Percentiles rank a stretch among this genome's conserved stretches.
Evolutionary conservation across 2,329 filamentous ascomycete genomes (phyloP).

Genomic region (Seiridium unicorne): DNA sequence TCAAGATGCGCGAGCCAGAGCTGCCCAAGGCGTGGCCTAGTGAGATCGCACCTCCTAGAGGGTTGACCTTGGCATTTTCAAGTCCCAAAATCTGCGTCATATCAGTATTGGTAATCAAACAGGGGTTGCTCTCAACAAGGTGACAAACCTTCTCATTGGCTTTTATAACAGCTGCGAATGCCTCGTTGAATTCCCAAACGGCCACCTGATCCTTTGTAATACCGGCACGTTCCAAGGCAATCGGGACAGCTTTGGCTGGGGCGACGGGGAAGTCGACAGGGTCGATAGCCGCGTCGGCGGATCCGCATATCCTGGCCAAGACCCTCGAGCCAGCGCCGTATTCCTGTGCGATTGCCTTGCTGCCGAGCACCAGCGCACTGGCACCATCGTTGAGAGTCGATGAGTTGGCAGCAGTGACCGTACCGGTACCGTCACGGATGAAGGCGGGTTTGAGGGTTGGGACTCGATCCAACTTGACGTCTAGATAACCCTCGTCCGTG

Average conservation of each 20-base stretch:
- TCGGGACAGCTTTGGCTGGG: constrained; percentile 86
- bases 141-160: constrained; percentile 79
- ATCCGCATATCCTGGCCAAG: constrained; percentile 80
- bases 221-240: constrained; percentile 83
- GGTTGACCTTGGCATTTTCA: constrained; percentile 77
- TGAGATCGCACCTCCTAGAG: constrained; percentile 86
- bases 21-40: constrained; percentile 90
- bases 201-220: constrained; percentile 90
- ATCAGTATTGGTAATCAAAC: background rate
- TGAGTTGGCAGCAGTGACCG: constrained; percentile 91
- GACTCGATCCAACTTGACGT: constrained; percentile 84
- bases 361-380: constrained; percentile 82
- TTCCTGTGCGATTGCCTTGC: constrained; percentile 74
- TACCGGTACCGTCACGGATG: constrained; percentile 78
- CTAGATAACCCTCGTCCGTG: constrained; percentile 86
- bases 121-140: background rate
- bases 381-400: constrained; percentile 95
- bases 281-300: constrained; percentile 87
- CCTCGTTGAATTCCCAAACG: constrained; percentile 98
- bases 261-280: constrained; percentile 93
- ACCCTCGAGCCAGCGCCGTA: constrained; percentile 78
- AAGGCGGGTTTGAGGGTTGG: constrained; percentile 88
- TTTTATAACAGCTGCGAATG: constrained; percentile 92
- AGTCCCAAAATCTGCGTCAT: constrained; percentile 70
- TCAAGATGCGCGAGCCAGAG: constrained; percentile 87